phyloP scores from a whole-genome alignment of 352 stramenopile genomes.

The Globisporangium recalcitrans region DNA sequence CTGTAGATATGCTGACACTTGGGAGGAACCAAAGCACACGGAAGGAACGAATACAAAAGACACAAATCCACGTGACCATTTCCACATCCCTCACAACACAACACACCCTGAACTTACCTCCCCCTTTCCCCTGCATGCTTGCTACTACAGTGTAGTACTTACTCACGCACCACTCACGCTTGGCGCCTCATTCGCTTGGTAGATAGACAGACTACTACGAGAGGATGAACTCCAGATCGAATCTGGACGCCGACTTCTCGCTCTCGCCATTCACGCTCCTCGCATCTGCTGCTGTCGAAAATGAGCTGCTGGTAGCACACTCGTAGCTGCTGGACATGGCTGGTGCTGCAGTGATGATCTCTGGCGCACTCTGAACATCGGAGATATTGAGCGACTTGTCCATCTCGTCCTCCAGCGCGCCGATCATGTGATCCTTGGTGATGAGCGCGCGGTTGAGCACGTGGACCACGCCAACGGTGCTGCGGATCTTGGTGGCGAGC shows the following conservation, averaged over 20 bases:
- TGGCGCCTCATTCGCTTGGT: no score
- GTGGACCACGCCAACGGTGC: constrained; percentile 20
- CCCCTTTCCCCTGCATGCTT: no score
- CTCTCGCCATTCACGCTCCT: neutral
- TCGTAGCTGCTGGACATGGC: neutral
- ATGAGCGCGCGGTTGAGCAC: constrained; percentile 37
- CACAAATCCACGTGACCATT: no score
- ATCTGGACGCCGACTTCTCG: neutral
- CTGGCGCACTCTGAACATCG: no score
- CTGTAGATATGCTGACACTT: no score
- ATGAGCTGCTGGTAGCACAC: neutral
- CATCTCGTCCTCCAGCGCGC: neutral
- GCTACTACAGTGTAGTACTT: no score
- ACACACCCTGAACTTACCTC: no score
- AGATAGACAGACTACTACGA: no score
- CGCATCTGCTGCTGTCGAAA: neutral
- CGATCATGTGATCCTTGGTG: constrained; percentile 42
- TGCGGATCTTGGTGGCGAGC: constrained; percentile 24
- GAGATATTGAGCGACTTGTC: neutral
- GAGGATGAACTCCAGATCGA: neutral
- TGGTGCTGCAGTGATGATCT: neutral
- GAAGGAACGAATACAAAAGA: no score
- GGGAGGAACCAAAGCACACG: no score
- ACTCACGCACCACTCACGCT: no score
- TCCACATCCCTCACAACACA: no score